Evolutionary conservation across 768 basidiomycete species (phyloP).

Genomic region (Boletus subparvulus): DNA sequence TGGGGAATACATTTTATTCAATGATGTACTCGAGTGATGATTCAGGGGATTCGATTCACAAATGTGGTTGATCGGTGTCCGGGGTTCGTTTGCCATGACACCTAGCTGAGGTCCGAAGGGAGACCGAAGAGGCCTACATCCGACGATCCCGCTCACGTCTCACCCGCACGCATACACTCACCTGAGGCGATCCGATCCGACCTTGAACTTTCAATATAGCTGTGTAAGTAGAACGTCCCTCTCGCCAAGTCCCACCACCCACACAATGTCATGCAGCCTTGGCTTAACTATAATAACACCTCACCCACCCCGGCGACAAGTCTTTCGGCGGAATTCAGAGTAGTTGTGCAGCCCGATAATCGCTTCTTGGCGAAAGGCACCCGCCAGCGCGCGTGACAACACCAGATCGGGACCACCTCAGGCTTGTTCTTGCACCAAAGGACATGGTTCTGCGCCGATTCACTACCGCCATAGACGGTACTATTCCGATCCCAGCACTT

Average conservation of each 20-base stretch:
- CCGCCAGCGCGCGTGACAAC: background rate
- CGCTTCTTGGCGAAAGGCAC: background rate
- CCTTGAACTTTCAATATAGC: conserved; percentile 7
- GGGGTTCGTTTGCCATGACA: conserved; percentile 18
- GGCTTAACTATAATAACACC: background rate
- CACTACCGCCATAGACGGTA: conserved; percentile 62
- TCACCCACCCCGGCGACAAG: conserved; percentile 5
- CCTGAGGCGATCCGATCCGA: conserved; percentile 14
- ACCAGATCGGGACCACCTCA: background rate
- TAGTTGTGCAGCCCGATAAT: background rate
- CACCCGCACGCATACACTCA: conserved; percentile 18
- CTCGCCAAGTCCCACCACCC: conserved; percentile 10
- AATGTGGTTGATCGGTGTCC: conserved; percentile 13
- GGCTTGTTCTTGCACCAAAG: background rate
- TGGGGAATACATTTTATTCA: background rate
- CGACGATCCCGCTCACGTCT: conserved; percentile 3
- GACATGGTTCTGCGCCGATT: conserved; percentile 57
- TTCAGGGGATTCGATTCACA: background rate
- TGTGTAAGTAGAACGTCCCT: conserved; percentile 12
- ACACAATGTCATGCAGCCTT: background rate
- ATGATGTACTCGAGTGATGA: background rate
- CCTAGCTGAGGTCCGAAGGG: conserved; percentile 7
- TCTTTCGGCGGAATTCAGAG: conserved; percentile 13
- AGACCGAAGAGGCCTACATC: background rate
- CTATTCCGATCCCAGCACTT: conserved; percentile 73